Evolutionary conservation across 176 grass and related monocot genomes (phyloP), one percentile per base, ranked within the genome.

Genomic region (Areca catechu): DNA sequence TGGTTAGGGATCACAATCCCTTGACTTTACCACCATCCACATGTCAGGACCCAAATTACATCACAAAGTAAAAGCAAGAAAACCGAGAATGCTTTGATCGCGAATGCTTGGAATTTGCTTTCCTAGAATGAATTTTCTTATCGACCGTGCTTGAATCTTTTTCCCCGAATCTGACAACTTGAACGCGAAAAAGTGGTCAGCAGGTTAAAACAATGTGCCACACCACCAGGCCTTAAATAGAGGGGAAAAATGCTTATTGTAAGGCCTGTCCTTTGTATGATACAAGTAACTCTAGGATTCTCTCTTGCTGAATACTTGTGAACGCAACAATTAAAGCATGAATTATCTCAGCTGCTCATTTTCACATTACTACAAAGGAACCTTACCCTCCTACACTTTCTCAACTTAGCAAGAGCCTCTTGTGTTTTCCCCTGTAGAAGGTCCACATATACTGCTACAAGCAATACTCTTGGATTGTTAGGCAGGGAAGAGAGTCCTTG

Each of bases 381-480:
- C 62, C 70, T 89, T 58, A 88, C 93, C 67, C 70, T 78, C 62
- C 78, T 86, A 79, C 88, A 85, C 67, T 71, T 78, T 78, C 76
- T 86, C 78, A 98, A 80, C 70, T 91, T 98, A 27, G 20, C 15
- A 17, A 85, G 57, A 56, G 87, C 93, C 5, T 85, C 84, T 77
- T 78, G 82, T 16, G 63, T 24, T 58, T 82, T 92, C 24, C 81
- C 88, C 50, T 72, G 79, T 37, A 85, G 73, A 80, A 98, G 87
- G 68, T 98, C 93, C 60, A 98, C 50, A 71, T 92, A 98, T 17
- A 98, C 51, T 25, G 78, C 76, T 48, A 81, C 81, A 49, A 98
- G 78, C 63, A 92, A 34, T 69, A 79, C 87, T 69, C 82, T 81
- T 20, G 85, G 70, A 49, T 76, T 83, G 64, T 86, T 68, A 53